phyloP scores from a whole-genome alignment of 169 alveolate genomes.

The Cytauxzoon felis region DNA sequence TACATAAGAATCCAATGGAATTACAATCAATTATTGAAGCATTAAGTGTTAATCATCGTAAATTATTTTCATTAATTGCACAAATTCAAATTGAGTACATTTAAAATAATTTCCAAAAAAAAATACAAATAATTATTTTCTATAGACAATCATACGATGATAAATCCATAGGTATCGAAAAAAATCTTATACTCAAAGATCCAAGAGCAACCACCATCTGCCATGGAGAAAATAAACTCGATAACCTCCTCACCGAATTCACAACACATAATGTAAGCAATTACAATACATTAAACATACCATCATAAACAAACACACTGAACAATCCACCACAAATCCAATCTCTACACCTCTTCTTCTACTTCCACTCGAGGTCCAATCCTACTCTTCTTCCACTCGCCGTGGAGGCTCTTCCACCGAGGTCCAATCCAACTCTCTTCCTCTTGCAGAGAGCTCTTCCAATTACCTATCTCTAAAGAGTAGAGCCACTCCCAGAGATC shows the following conservation, averaged over 20 bases:
- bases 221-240: constrained; percentile 60
- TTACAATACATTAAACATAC: too few species aligned
- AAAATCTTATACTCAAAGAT: constrained; percentile 44
- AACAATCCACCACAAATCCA: too few species aligned
- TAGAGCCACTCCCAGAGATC: too few species aligned
- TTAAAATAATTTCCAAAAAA: neutral
- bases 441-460: too few species aligned
- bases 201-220: constrained; percentile 59
- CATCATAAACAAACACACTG: too few species aligned
- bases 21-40: constrained; percentile 66
- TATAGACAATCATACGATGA: constrained; percentile 4
- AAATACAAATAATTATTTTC: neutral
- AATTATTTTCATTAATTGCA: constrained; percentile 68
- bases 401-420: too few species aligned
- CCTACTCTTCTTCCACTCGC: too few species aligned
- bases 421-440: too few species aligned
- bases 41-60: constrained; percentile 68
- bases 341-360: too few species aligned
- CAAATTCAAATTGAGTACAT: constrained; percentile 66
- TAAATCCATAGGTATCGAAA: constrained; percentile 49
- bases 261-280: constrained; percentile 59
- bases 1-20: constrained; percentile 41
- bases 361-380: too few species aligned
- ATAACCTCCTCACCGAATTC: constrained; percentile 55
- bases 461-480: too few species aligned